A percentile compares a stretch with the other conserved stretches of the same genome.
phyloP scores from a whole-genome alignment of 208 protist species.

The Plasmodiophora brassicae region DNA sequence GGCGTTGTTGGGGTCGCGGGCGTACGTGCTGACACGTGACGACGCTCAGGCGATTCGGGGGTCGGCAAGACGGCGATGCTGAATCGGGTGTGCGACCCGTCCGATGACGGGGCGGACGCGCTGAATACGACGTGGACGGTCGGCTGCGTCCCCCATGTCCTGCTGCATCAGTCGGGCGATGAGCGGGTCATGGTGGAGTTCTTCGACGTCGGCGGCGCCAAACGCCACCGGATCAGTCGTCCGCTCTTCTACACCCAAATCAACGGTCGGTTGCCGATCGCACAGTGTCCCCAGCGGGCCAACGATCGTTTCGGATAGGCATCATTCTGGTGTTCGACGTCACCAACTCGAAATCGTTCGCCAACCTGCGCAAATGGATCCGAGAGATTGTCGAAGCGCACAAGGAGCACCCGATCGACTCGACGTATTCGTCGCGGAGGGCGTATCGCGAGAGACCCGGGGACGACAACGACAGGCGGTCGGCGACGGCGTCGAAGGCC shows the following conservation, averaged over 20 bases:
- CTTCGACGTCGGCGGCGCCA: constrained; percentile 29
- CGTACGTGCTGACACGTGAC: not conserved
- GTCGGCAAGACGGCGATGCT: constrained; percentile 3
- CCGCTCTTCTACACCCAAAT: constrained; percentile 16
- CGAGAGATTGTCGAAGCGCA: not conserved
- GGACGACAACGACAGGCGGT: not conserved
- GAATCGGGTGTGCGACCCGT: not conserved
- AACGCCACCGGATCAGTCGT: not conserved
- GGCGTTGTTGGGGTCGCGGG: not conserved
- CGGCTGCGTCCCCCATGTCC: not conserved
- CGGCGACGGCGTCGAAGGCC: not conserved
- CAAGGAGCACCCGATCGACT: not conserved
- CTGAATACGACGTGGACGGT: constrained; percentile 8
- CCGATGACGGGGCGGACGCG: not conserved
- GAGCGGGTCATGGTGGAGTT: constrained; percentile 6
- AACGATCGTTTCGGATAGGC: not conserved
- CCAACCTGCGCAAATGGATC: constrained; percentile 14
- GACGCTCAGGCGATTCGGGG: not conserved
- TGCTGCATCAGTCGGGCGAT: not conserved
- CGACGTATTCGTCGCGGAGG: no score
- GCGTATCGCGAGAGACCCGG: no score
- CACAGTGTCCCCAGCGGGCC: not conserved
- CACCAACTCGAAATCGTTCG: constrained; percentile 18
- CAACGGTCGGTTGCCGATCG: not conserved
- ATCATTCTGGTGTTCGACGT: constrained; percentile 22